Base-by-base conservation (phyloP, 2,329 filamentous ascomycete genomes). In the Teratosphaeria gauchensis region DNA sequence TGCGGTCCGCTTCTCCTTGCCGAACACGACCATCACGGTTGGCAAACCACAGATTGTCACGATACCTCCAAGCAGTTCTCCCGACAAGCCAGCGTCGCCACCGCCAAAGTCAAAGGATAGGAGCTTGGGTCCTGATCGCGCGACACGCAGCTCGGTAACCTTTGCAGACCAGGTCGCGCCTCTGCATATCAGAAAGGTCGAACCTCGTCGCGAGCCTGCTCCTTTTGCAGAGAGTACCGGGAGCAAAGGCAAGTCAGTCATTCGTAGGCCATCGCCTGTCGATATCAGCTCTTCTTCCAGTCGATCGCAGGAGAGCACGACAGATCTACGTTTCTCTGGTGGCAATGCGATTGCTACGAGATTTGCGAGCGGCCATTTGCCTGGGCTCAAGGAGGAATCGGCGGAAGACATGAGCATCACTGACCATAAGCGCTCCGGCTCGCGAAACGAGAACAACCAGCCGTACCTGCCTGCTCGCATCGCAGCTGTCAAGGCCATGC, bases 341-440 rank as follows among this genome's bases (percentile, higher is more conserved):
- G 62, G 61, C 57, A 64, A 59, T 55, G 61, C 55, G 35, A 64
- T 65, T n/a, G 62, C 63, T 52, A 62, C 61, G 56, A 66, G 66
- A 21, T 69, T 69, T 56, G 65, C 63, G 53, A 66, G 66, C 59
- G 64, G 66, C 16, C 66, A 75, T 65, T 71, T 79, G 16, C 74
- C 76, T 12, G 75, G 76, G 53, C 65, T 79, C 33, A 79, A 78
- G 58, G 77, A 79, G 62, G 77, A 79, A 59, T 77, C 76, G 19
- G 71, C 76, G 53, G 76, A 79, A 56, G 76, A 77, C 59, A 75
- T 76, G 61, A 76, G 75, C 58, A 68, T 68, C 56, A 65, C 63
- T 14, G 67, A 70, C 12, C 57, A 58, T 53, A 66, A 62, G 55
- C 65, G 65, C 30, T 58, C 59, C 7, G 56, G 46, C 42, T 55